Base-by-base conservation (phyloP, 176 grass and related monocot genomes). In the Ensete ventricosum region DNA sequence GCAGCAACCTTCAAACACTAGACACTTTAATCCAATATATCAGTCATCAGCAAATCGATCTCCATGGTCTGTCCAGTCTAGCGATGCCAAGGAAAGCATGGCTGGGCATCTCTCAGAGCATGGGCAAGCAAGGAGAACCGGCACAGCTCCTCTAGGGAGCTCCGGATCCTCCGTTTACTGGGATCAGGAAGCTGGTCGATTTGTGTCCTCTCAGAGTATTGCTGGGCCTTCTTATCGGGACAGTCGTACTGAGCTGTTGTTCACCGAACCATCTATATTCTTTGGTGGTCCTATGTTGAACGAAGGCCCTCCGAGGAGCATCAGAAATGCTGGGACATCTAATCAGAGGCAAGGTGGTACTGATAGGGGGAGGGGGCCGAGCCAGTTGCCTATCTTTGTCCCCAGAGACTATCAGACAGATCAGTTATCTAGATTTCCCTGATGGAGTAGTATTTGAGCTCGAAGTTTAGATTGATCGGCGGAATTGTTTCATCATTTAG, bases 1-100 rank as follows among this genome's bases (percentile, higher is more conserved):
- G 50, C 89, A 84, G 55, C 83, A 89, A 51, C 72, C 81, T 16
- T 74, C 90, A 1, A 71, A 50, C 26, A 67, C 49, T 6, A 88
- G 83, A 72, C 88, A 91, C 82, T 89, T 96, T 78, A 96, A 96
- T 63, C 92, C 89, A 16, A 92, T 96, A 74, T 96, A 89, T 54
- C 92, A 96, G 80, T 83, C 86, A 78, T 83, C 78, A 57, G 67
- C 80, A 52, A 92, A 84, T 78, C 89, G 87, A 84, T 92, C 92
- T 34, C 87, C 89, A 10, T 76, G 83, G 57, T 92, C 87, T 53
- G 67, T 75, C 9, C 79, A 21, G 73, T 82, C 85, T 55, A 83
- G 65, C 10, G 84, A 72, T 19, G 64, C 53, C 52, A 82, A 82
- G 16, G 87, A 89, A 77, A 64, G 27, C 8, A 34, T 77, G 3